Evolutionary conservation across 768 basidiomycete genomes (phyloP), one percentile per base, ranked within the genome.

Genomic region (Dentipellis fragilis): DNA sequence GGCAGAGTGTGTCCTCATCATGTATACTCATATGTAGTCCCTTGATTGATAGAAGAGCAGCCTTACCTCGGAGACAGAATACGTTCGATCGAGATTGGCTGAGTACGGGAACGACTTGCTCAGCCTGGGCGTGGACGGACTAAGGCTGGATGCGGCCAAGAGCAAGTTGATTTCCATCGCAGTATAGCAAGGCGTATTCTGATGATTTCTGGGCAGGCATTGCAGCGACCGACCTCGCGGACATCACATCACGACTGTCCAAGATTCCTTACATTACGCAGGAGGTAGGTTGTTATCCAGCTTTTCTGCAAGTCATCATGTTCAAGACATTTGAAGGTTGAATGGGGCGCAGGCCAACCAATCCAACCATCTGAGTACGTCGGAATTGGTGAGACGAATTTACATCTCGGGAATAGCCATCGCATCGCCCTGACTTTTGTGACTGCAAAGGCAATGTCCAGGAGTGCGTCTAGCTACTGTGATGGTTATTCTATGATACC

Each of bases 81-180:
- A 80, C 54, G 85, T 87, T 17, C 73, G 79, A n/a, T 65, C 65
- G 1, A 66, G 71, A 4, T 73, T 87, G 2, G 83, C 82, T 0
- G 59, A 66, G 22, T 85, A 84, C 63, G 78, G 64, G 5, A 83
- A 85, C 60, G 81, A 86, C 53, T 66, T 87, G 1, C 57, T 85
- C 22, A 78, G 78, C 0, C 71, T 87, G 9, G 84, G 84, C 1
- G 75, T 80, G 0, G 80, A 83, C 58, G 84, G 84, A 0, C 68
- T 85, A 29, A 74, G 84, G 1, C 67, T 85, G 19, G 84, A 87
- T 62, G 81, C 84, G 16, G 74, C 82, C 0, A 87, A 87, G 69
- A 75, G 83, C 84, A 60, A 55, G 73, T 51, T 8, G 29, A 10
- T 4, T 7, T 7, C 34, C 37, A 21, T 19, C 4, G 17, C 9